Evolutionary conservation across 2,329 filamentous ascomycete genomes (phyloP).

Genomic region (Gaeumannomyces sp.): DNA sequence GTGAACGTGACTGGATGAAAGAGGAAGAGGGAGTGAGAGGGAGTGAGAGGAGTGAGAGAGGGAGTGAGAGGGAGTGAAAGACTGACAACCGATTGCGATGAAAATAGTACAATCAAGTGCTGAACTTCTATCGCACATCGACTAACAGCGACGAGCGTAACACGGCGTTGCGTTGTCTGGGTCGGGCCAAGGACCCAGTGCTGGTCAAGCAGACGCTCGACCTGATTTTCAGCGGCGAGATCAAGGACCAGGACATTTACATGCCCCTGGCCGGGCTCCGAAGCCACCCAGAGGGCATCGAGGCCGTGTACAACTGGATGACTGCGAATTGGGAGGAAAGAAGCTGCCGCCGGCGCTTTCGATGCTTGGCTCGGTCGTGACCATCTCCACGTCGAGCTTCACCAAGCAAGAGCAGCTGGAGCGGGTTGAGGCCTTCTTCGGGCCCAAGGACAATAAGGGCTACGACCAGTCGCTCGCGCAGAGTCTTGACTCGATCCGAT

Average conservation of each 20-base stretch:
- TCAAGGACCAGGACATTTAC: slow-evolving; percentile 94
- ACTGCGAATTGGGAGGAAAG: slow-evolving; percentile 84
- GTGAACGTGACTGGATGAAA: background rate
- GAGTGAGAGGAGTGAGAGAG: background rate
- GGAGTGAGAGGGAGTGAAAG: background rate
- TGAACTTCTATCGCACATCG: slow-evolving; percentile 69
- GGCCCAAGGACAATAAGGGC: slow-evolving; percentile 70
- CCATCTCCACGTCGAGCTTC: slow-evolving; percentile 76
- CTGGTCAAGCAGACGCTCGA: slow-evolving; percentile 76
- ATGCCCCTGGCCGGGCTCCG: slow-evolving; percentile 77
- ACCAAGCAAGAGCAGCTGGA: slow-evolving; percentile 69
- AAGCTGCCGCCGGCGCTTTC: slow-evolving; percentile 79
- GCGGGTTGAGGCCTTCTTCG: slow-evolving; percentile 76
- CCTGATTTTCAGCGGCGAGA: slow-evolving; percentile 69
- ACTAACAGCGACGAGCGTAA: slow-evolving; percentile 84
- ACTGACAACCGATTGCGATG: background rate
- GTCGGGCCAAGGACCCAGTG: slow-evolving; percentile 68
- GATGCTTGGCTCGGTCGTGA: slow-evolving; percentile 79
- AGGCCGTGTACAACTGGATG: slow-evolving; percentile 77
- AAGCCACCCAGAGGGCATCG: slow-evolving; percentile 68
- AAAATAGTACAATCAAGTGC: slow-evolving; percentile 63
- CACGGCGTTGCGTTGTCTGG: slow-evolving; percentile 77
- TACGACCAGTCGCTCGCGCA: slow-evolving; percentile 89
- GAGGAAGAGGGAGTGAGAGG: background rate
- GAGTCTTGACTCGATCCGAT: slow-evolving; percentile 74